Conservation (phyloP, 805 yeast species). For the Saccharomycopsis schoenii region DNA sequence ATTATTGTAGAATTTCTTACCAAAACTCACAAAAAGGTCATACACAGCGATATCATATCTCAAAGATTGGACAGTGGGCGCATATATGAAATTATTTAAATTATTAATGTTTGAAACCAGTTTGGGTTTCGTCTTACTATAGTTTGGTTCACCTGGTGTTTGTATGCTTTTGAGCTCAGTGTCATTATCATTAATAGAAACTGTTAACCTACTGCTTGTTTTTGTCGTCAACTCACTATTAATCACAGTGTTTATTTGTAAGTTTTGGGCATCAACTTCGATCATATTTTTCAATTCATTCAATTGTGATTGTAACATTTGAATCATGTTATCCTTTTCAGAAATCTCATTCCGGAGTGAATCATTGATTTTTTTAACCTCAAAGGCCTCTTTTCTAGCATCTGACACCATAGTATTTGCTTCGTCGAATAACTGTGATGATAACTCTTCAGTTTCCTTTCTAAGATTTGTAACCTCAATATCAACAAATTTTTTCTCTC, state of each 20-base stretch:
- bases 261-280: constrained; percentile 34
- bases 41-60: constrained; percentile 16
- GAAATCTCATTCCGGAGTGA: constrained; percentile 40
- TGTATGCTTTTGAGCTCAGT: background rate
- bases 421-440: constrained; percentile 69
- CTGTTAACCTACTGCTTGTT: background rate
- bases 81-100: constrained; percentile 14
- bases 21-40: constrained; percentile 12
- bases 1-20: constrained; percentile 9
- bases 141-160: background rate
- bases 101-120: background rate
- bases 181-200: background rate
- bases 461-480: constrained; percentile 47
- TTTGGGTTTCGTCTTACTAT: background rate
- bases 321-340: constrained; percentile 66
- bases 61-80: constrained; percentile 18
- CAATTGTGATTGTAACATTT: constrained; percentile 56
- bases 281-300: constrained; percentile 52
- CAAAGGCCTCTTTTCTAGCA: constrained; percentile 61
- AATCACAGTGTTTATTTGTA: background rate
- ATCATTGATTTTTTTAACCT: constrained; percentile 46
- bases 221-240: background rate
- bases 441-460: constrained; percentile 70
- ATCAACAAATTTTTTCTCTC: constrained; percentile 16
- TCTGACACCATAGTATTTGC: constrained; percentile 79